Evolutionary conservation across 139 green algal genomes (phyloP).

Genomic region (Chlamydomonas asymmetrica): DNA sequence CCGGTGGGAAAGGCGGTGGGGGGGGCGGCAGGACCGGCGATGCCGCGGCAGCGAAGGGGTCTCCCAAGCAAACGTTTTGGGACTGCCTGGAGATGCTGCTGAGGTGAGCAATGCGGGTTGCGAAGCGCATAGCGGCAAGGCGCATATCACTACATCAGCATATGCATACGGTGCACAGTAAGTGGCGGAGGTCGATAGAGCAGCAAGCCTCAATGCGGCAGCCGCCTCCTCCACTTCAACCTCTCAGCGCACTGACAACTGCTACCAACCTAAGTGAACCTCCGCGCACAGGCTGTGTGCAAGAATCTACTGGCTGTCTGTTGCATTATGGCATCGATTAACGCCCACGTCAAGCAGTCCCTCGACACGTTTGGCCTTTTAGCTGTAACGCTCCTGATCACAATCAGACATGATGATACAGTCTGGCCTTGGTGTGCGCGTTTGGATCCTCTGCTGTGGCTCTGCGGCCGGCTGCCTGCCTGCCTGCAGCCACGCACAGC

Average conservation of each 20-base stretch:
- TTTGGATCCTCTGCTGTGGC: neutral
- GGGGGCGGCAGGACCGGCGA: neutral
- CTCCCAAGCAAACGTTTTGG: neutral
- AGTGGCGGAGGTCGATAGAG: no score
- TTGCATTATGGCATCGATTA: no score
- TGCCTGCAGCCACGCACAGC: slow-evolving; percentile 2
- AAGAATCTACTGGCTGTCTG: neutral
- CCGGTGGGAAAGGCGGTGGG: neutral
- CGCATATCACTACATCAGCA: no score
- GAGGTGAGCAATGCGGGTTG: no score
- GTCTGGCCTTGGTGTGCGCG: no score
- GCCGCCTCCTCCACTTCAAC: neutral
- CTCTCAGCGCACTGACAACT: neutral
- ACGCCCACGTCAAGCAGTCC: no score
- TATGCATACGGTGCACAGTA: no score
- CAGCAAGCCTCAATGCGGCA: no score
- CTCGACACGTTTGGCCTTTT: no score
- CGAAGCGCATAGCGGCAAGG: no score
- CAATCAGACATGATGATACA: neutral
- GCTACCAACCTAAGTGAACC: neutral
- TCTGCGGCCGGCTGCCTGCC: neutral
- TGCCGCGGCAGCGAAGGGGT: no score
- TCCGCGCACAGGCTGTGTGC: neutral
- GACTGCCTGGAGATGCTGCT: neutral
- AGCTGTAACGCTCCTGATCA: neutral